Percentiles rank a stretch among this genome's conserved stretches.
These are phyloP conservation scores for Butyriboletus appendiculatus DNA, from an alignment of 1,284 basidiomycete species.

Conservation along the genomic window DNA sequence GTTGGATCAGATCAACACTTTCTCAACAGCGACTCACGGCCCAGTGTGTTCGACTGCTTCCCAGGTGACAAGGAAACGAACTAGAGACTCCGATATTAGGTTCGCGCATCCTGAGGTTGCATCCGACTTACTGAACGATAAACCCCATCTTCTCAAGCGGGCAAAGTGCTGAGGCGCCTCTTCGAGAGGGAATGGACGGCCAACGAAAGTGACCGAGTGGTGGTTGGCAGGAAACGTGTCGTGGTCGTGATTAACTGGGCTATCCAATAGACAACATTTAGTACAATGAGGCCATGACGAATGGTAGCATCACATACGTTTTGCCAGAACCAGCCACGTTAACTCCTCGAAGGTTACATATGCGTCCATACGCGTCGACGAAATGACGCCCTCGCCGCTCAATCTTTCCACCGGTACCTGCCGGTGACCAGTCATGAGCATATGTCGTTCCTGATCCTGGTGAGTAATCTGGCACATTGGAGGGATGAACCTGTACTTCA, in stretches of 20 bases:
- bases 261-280: slow-evolving; percentile 29
- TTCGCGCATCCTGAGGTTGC: not conserved
- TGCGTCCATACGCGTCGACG: slow-evolving; percentile 73
- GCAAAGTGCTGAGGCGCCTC: slow-evolving; percentile 85
- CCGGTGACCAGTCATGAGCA: slow-evolving; percentile 72
- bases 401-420: slow-evolving; percentile 60
- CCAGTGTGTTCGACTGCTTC: slow-evolving; percentile 93
- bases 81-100: slow-evolving; percentile 39
- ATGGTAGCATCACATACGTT: slow-evolving; percentile 56
- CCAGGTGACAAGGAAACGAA: slow-evolving; percentile 93
- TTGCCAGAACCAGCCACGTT: slow-evolving; percentile 84
- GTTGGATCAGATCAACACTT: not conserved
- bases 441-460: slow-evolving; percentile 52
- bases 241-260: slow-evolving; percentile 64
- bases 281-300: not conserved
- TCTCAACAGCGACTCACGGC: slow-evolving; percentile 57
- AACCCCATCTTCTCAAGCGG: slow-evolving; percentile 80
- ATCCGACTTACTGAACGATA: slow-evolving; percentile 71
- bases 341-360: slow-evolving; percentile 77
- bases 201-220: slow-evolving; percentile 73
- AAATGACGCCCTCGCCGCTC: slow-evolving; percentile 70
- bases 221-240: slow-evolving; percentile 64
- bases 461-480: slow-evolving; percentile 40
- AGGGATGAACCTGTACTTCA: slow-evolving; percentile 42
- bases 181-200: slow-evolving; percentile 80